These are phyloP conservation scores for Drechslerella coelobrocha DNA, from an alignment of 2,329 filamentous ascomycete genomes.

Conservation along the genomic window DNA sequence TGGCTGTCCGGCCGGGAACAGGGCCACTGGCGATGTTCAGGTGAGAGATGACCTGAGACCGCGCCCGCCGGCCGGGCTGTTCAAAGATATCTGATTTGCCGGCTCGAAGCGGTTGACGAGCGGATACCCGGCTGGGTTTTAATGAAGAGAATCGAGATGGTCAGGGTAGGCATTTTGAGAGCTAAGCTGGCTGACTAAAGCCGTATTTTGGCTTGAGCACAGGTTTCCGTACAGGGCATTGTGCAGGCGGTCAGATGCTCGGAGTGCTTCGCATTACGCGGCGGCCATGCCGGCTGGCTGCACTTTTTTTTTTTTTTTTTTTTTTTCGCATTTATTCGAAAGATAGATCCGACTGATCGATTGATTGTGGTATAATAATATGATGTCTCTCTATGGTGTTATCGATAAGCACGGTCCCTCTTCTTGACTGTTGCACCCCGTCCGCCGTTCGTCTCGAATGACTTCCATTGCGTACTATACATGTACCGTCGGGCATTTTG, in stretches of 20 bases:
- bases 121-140: too few species aligned
- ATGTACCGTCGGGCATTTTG: neutral
- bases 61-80: neutral
- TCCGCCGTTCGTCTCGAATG: too few species aligned
- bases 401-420: slow-evolving; percentile 2
- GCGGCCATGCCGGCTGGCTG: slow-evolving; percentile 36
- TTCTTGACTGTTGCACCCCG: too few species aligned
- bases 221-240: slow-evolving; percentile 21
- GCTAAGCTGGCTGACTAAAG: slow-evolving; percentile 2
- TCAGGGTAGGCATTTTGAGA: slow-evolving; percentile 6
- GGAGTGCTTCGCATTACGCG: slow-evolving; percentile 22
- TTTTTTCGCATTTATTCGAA: neutral
- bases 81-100: slow-evolving; percentile 34
- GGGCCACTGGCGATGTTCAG: slow-evolving; percentile 1
- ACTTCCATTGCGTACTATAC: neutral
- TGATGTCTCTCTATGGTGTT: too few species aligned
- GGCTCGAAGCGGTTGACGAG: slow-evolving; percentile 33
- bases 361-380: too few species aligned
- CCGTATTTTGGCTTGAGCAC: neutral
- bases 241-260: slow-evolving; percentile 47
- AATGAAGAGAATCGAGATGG: slow-evolving; percentile 20
- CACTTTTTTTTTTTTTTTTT: too few species aligned
- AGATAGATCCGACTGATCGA: too few species aligned
- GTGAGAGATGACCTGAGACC: slow-evolving; percentile 27
- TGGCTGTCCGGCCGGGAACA: slow-evolving; percentile 1